Conservation (phyloP, 345 rosid species). For the Clausena lansium region DNA sequence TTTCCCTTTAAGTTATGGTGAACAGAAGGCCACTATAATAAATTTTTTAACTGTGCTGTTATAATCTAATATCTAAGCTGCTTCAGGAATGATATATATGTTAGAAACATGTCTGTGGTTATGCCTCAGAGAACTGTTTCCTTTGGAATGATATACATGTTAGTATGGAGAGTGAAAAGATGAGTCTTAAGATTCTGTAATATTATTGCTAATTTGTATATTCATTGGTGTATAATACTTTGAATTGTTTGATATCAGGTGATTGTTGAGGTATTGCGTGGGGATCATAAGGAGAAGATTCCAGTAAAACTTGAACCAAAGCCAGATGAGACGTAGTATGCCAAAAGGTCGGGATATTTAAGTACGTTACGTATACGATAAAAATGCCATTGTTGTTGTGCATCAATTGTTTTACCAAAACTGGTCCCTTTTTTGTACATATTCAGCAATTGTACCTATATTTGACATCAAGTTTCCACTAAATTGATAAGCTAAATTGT, state of each 20-base stretch:
- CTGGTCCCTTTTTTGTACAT: conserved; percentile 28
- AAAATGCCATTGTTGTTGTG: conserved; percentile 27
- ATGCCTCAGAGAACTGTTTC: too few relatives aligned
- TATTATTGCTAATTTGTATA: neutral
- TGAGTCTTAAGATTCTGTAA: neutral
- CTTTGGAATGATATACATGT: neutral
- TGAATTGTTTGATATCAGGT: conserved; percentile 40
- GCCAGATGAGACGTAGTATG: conserved; percentile 63
- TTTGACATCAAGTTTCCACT: neutral
- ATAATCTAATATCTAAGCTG: neutral
- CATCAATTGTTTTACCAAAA: conserved; percentile 12
- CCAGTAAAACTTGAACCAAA: conserved; percentile 84
- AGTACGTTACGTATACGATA: conserved; percentile 11
- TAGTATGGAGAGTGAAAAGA: neutral
- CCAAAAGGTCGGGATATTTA: conserved; percentile 8
- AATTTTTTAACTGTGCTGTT: neutral
- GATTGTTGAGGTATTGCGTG: conserved; percentile 81
- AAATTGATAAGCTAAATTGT: neutral
- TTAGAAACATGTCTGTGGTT: too few relatives aligned
- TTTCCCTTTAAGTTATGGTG: neutral
- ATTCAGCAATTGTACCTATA: conserved; percentile 13
- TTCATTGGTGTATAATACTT: neutral
- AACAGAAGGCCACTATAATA: neutral
- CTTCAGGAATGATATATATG: neutral
- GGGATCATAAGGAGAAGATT: conserved; percentile 92